Evolutionary conservation across 164 flowering plant genomes (phyloP).

Genomic region (Piper longum): DNA sequence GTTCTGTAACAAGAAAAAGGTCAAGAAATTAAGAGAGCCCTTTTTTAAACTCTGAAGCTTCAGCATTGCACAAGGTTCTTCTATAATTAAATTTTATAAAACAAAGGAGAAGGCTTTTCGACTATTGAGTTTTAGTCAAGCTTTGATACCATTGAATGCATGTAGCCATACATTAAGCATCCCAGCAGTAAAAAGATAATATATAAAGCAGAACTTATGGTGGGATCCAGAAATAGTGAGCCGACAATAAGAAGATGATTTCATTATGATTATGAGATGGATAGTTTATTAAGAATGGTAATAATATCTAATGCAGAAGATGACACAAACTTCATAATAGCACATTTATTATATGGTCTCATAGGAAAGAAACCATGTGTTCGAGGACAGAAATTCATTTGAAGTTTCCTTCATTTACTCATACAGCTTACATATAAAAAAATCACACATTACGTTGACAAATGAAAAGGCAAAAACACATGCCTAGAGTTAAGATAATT

Average conservation of each 20-base stretch:
- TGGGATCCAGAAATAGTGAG: no score
- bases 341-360: no score
- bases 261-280: not conserved
- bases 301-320: no score
- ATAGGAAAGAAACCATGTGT: no score
- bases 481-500: conserved; percentile 23
- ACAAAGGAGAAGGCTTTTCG: not conserved
- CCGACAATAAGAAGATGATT: no score
- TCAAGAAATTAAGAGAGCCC: not conserved
- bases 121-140: not conserved
- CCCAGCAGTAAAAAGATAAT: no score
- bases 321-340: not conserved
- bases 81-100: conserved; percentile 14
- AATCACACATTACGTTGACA: no score
- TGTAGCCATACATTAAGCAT: no score
- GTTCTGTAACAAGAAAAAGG: not conserved
- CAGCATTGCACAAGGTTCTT: conserved; percentile 12
- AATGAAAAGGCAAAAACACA: not conserved
- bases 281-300: not conserved
- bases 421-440: no score
- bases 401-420: not conserved
- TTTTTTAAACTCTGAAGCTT: no score
- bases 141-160: not conserved
- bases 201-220: no score
- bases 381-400: not conserved